phyloP scores from a whole-genome alignment of 1,284 basidiomycete genomes.

The Grifola frondosa region DNA sequence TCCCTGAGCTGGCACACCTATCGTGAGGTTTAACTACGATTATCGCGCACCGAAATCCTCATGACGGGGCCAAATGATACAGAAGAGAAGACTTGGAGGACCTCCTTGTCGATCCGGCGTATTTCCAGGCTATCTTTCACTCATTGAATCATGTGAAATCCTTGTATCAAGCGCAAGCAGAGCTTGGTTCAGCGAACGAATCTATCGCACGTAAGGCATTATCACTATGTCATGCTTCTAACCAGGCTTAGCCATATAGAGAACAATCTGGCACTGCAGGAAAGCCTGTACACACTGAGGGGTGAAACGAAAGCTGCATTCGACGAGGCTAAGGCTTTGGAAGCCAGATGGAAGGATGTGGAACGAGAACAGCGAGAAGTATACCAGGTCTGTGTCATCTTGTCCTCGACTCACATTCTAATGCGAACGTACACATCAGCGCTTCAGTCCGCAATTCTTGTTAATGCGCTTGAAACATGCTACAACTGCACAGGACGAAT shows the following conservation, averaged over 20 bases:
- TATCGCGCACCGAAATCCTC: no score
- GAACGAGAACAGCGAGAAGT: slow-evolving; percentile 85
- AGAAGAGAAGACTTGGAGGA: slow-evolving; percentile 89
- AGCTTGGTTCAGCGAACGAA: slow-evolving; percentile 81
- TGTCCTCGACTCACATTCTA: not conserved
- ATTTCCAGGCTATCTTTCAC: slow-evolving; percentile 87
- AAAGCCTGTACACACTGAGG: slow-evolving; percentile 69
- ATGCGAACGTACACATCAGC: slow-evolving; percentile 51
- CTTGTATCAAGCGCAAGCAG: slow-evolving; percentile 72
- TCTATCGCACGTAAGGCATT: slow-evolving; percentile 81
- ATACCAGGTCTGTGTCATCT: slow-evolving; percentile 65
- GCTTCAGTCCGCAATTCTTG: slow-evolving; percentile 82
- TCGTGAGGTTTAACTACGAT: slow-evolving; percentile 48
- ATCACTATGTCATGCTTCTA: slow-evolving; percentile 18
- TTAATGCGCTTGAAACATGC: slow-evolving; percentile 84
- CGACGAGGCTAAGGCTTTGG: slow-evolving; percentile 77
- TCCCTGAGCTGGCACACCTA: slow-evolving; percentile 67
- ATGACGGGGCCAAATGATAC: no score
- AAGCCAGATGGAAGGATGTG: slow-evolving; percentile 79
- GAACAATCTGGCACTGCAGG: slow-evolving; percentile 74
- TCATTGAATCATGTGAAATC: slow-evolving; percentile 72
- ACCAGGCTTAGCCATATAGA: slow-evolving; percentile 41
- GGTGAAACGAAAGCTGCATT: slow-evolving; percentile 83
- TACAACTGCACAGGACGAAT: slow-evolving; percentile 84
- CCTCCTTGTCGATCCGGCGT: slow-evolving; percentile 74